Evolutionary conservation across 805 yeast species (phyloP), one percentile per base, ranked within the genome.

Genomic region (Saccharomycopsis sp.): DNA sequence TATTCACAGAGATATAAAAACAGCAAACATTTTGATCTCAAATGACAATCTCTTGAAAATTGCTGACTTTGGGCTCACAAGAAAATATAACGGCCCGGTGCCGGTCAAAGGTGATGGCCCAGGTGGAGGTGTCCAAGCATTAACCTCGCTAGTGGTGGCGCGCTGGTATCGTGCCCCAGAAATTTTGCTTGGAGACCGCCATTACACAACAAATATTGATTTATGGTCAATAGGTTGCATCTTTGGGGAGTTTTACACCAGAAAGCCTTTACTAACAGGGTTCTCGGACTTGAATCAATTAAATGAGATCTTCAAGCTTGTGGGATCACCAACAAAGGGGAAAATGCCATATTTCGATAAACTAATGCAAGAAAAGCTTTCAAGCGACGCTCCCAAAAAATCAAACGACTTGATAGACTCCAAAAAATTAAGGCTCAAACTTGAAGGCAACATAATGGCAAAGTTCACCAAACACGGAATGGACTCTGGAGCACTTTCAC

Each of bases 131-230:
- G 4, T 18, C 56, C 19, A 58, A 53, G 54, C 63, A 23, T 71
- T 75, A 49, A 77, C 84, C 0, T 69, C 73, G n/a, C 68, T 74
- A 41, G 98, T 92, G 2, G 97, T 92, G 29, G 92, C 98, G 0
- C 63, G 98, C 49, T 92, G 98, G 98, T 92, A 94, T 60, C 68
- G 98, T 44, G 94, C 98, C 1, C 98, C 97, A 0, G 98, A 89
- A 58, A 67, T 92, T 15, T 68, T 92, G 12, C 62, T 92, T 39
- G 96, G 96, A 3, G 94, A 87, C 50, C 69, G 81, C 51, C 66
- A 71, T 45, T 89, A 89, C 58, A 87, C 96, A 2, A 83, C 96
- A 0, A 94, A 97, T 0, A 89, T 89, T 9, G 99, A 92, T 60
- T 72, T 92, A 62, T 92, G 99, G 99, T 96, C 97, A 0, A 73